Percentiles rank a stretch among this genome's conserved stretches.
Evolutionary conservation across 208 protist species (phyloP).

Genomic region (Leptomonas seymouri): DNA sequence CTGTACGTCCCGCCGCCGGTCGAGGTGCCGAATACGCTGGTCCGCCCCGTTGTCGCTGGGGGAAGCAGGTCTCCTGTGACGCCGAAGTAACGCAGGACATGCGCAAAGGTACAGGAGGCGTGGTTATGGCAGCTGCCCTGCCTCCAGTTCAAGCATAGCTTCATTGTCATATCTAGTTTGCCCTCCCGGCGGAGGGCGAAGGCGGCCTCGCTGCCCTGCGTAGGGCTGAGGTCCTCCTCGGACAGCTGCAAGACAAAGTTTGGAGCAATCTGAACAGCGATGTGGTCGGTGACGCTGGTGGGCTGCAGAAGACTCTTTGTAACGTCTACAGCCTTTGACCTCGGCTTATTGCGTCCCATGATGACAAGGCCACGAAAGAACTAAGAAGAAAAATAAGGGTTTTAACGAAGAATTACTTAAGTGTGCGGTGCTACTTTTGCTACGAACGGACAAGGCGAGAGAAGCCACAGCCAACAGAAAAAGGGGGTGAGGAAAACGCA

Average conservation of each 20-base stretch:
- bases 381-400: background rate
- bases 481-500: no score
- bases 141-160: constrained; percentile 80
- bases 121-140: constrained; percentile 73
- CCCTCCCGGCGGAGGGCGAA: constrained; percentile 70
- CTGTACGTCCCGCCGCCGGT: constrained; percentile 2
- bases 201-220: constrained; percentile 74
- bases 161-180: constrained; percentile 63
- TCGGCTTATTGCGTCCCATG: constrained; percentile 40
- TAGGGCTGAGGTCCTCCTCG: constrained; percentile 82
- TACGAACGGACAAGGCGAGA: no score
- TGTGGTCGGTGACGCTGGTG: constrained; percentile 54
- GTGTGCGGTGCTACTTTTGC: background rate
- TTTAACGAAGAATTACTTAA: background rate
- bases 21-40: background rate
- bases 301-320: constrained; percentile 74
- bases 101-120: constrained; percentile 76
- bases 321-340: constrained; percentile 76
- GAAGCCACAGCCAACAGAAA: no score
- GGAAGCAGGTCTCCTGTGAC: constrained; percentile 15
- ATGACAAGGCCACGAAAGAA: background rate
- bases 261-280: constrained; percentile 59
- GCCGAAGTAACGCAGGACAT: constrained; percentile 62
- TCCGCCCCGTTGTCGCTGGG: constrained; percentile 9
- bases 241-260: constrained; percentile 42